Evolutionary conservation across 176 grass and related monocot species (phyloP), one percentile per base, ranked within the genome.

Genomic region (Chloris gayana): DNA sequence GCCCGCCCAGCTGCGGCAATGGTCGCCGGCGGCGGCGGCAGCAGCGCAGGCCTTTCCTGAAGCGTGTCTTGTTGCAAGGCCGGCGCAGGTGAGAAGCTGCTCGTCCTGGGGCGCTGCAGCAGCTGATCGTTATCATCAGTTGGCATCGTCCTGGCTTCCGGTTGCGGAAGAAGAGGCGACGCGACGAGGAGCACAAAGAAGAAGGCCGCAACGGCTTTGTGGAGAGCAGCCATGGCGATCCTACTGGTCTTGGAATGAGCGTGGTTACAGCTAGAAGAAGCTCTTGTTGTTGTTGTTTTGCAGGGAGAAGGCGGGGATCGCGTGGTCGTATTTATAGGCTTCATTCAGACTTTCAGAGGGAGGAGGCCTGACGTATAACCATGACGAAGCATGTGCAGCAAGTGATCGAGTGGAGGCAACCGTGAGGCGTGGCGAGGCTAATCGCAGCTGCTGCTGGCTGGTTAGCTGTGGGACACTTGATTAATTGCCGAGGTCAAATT

Each of bases 321-420:
- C 11, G 41, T 47, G 11, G 38, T 1, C 1, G 46, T 60, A 84
- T 76, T 84, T 84, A 76, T 84, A 83, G 71, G 56, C 78, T 30
- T 46, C 14, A 57, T 9, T 24, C 1, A 6, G 64, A 15, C 14
- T 24, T 9, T 24, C 1, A 6, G 64, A 15, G 27, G 45, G 21
- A 22, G 9, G 30, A 8, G 19, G 9, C 37, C 10, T 62, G 13
- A 29, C 5, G 35, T 37, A 37, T 6, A 4, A 32, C 5, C 18
- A 67, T 37, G 2, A 39, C 1, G 9, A 69, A 31, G 29, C 30
- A 64, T 33, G 29, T 32, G 62, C 14, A 18, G 7, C 13, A 4
- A 29, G 11, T 30, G 13, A 2, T 15, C 27, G 60, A 30, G n/a
- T 14, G 11, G 8, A 57, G 22, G 57, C 24, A 61, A 6, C 58